phyloP scores from a whole-genome alignment of 495 filamentous ascomycete genomes.

The Polyplosphaeria fusca region DNA sequence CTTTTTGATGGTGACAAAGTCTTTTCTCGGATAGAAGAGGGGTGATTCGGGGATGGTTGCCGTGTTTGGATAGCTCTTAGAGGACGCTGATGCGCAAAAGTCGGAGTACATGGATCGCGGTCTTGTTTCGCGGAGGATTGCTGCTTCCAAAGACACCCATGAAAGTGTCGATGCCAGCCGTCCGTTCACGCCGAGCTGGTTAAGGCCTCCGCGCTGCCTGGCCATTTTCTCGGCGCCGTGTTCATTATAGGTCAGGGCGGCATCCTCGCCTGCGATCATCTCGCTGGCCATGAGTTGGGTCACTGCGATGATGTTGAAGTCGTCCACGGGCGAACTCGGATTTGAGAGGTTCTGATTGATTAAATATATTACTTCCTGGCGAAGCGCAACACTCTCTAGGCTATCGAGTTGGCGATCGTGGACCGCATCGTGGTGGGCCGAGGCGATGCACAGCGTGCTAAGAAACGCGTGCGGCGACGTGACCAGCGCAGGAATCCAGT shows the following conservation, averaged over 20 bases:
- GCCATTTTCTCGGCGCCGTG: conserved; percentile 34
- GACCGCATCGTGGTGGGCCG: conserved; percentile 38
- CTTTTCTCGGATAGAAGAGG: conserved; percentile 28
- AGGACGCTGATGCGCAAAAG: conserved; percentile 13
- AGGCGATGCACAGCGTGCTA: conserved; percentile 39
- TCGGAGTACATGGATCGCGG: conserved; percentile 28
- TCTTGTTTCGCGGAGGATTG: conserved; percentile 30
- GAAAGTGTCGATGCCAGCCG: conserved; percentile 26
- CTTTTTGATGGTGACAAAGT: conserved; percentile 23
- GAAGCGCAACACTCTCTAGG: conserved; percentile 27
- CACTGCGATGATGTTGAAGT: conserved; percentile 38
- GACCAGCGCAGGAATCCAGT: conserved; percentile 39
- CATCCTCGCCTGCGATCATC: conserved; percentile 34
- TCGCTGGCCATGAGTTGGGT: conserved; percentile 38
- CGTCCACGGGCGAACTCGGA: conserved; percentile 22
- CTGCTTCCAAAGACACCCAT: conserved; percentile 29
- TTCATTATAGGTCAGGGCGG: conserved; percentile 32
- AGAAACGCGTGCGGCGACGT: conserved; percentile 38
- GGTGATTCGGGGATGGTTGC: conserved; percentile 35
- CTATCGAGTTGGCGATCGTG: conserved; percentile 19
- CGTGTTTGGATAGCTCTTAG: conserved; percentile 9
- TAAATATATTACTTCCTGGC: conserved; percentile 34
- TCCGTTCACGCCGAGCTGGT: conserved; percentile 23
- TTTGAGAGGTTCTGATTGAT: conserved; percentile 33
- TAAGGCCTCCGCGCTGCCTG: conserved; percentile 33